Base-by-base conservation (phyloP, 495 filamentous ascomycete species). In the Daldinia concentrica region DNA sequence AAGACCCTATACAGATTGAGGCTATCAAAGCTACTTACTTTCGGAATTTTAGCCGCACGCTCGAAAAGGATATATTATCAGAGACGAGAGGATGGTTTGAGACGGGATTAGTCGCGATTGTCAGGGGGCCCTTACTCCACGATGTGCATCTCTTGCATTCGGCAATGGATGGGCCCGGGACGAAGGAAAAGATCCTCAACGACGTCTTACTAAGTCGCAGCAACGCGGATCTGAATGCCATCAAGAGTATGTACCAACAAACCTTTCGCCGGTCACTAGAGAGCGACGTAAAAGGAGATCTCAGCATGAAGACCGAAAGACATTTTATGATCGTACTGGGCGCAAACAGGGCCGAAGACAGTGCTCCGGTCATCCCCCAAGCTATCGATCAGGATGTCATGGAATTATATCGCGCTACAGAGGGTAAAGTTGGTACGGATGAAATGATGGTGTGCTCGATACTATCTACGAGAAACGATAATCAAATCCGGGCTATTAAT, bases 171-270 rank as follows among this genome's bases (percentile, higher is more conserved):
- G 93, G 95, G 3, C 72, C 88, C 4, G 95, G 95, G 19, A 98
- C 95, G 0, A 95, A 94, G 64, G 95, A 98, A 73, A 84, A 83
- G 72, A 81, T 94, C 3, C 85, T 98, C 34, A 93, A 96, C 73
- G 95, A 98, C 67, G 87, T 95, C 14, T 85, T 98, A 1, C 87
- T 98, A 4, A 86, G 91, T 11, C 86, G 94, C 22, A 90, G 87
- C 12, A 98, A 97, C 75, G 92, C 92, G 17, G 93, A 98, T 76
- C 82, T 98, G 8, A 81, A 86, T 34, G 90, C 90, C 24, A 97
- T 98, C 82, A 94, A 94, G 75, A 74, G 81, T 45, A 86, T 87
- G 45, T 98, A 97, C 76, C 85, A 90, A 17, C 86, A 82, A 17
- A 87, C 83, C 0, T 92, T 89, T 81, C 78, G 80, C 41, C 76